Base-by-base conservation (phyloP, 345 rosid species). In the Conringia planisiliqua region DNA sequence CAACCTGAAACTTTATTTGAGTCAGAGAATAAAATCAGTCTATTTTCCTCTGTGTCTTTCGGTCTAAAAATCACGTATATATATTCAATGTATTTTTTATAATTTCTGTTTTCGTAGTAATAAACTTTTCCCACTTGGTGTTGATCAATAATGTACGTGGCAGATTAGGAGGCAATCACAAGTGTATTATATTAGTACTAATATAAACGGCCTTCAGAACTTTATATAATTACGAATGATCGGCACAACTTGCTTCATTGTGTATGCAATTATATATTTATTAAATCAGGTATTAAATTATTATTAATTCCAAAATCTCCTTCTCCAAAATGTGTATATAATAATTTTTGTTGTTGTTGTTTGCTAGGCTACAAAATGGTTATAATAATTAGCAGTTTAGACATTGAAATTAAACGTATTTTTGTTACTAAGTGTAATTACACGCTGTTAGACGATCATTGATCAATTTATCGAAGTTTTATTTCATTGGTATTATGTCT, bases 1-100 rank as follows among this genome's bases (percentile, higher is more conserved):
- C 18, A 47, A 61, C 39, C 50, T 42, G 17, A 46, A 73, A 33
- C 66, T 73, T 55, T 65, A 73, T 56, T 7, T 32, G 7, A 32
- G 57, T 16, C 66, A 55, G 6, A 29, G 70, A 52, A 72, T 62
- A 52, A 71, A 39, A 72, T 62, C 44, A 0, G 13, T 33, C 5
- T 54, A 5, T 42, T 64, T 64, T 33, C 36, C 36, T 30, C 10
- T 29, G 5, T 38, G 20, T 33, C 14, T 56, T 57, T 70, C 10
- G 12, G 29, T 72, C 54, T 72, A 3, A 62, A 50, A 61, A 48
- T 47, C 11, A n/a, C 10, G 35, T 44, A n/a, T 70, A 32, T 44
- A n/a, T 70, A 32, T 58, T 44, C 32, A 44, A 32, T 14, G 36
- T 14, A 48, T 22, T 36, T 13, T 13, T 50, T 43, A 65, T 46